Evolutionary conservation across 2,329 filamentous ascomycete genomes (phyloP), one percentile per base, ranked within the genome.

Genomic region (Dactylonectria estremocensis): DNA sequence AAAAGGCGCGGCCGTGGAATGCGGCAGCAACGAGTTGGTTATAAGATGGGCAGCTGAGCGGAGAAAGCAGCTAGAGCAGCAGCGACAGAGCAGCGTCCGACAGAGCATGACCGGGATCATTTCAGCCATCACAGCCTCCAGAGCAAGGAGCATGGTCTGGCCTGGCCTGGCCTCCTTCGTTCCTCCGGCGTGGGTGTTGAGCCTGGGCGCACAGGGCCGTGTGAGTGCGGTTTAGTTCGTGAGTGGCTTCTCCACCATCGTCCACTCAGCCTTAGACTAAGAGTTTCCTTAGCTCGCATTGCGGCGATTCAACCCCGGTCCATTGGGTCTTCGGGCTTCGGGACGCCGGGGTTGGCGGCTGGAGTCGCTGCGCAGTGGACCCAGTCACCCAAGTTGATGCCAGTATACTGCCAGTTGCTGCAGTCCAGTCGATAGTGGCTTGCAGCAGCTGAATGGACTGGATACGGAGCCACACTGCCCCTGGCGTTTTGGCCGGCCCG

Each of bases 381-480:
- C 79, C 78, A 80, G 76, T 76, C 64, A 62, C 57, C 24, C 24
- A 28, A 28, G 24, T 28, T 28, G 24, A 4, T 28, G 4, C 7
- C 24, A 4, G 24, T 28, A n/a, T 28, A 7, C 24, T 28, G 24
- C 24, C 24, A 28, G 24, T 28, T 28, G 24, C 4, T 28, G 24
- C 24, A 28, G 24, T 28, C 24, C 43, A 55, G 62, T 54, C 24
- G 43, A 69, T 40, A 68, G 73, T 78, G 76, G 75, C 74, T 79
- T 80, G 77, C 80, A 79, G 75, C 71, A 82, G 80, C 80, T 82
- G 80, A 82, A 76, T 72, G 73, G 61, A 57, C 63, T 55, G 48
- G 62, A 22, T 53, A 52, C 33, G 14, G 49, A 28, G 4, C 4
- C 24, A 5, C 24, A 28, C 53, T 46, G 61, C 66, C 56, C 62